A percentile compares a stretch with the other conserved stretches of the same genome.
These are phyloP conservation scores for Pseudogymnoascus sp. DNA, from an alignment of 2,329 filamentous ascomycete species.

Conservation along the genomic window DNA sequence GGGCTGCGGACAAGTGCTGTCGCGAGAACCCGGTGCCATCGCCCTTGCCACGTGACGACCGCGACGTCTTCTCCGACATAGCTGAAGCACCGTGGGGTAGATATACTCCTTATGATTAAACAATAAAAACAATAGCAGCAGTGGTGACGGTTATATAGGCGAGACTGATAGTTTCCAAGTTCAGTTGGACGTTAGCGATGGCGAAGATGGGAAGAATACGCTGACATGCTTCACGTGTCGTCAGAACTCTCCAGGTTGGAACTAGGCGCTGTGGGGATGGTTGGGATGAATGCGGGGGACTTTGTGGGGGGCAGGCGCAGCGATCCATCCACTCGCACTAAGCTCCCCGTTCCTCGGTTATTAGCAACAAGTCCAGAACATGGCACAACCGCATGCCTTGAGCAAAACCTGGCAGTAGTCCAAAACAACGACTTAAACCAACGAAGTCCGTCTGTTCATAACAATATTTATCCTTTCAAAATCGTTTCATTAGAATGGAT, in stretches of 20 bases:
- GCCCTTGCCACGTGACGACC: slow-evolving; percentile 5
- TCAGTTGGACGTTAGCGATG: background rate
- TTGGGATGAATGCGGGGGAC: background rate
- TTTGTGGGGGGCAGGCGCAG: background rate
- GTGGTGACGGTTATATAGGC: background rate
- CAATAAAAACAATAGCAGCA: background rate
- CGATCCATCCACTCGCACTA: background rate
- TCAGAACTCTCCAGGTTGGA: background rate
- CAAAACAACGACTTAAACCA: background rate
- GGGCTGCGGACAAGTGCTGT: slow-evolving; percentile 2
- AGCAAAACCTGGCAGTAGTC: background rate
- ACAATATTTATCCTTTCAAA: background rate
- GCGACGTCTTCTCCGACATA: background rate
- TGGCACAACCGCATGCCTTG: background rate
- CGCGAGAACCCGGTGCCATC: background rate
- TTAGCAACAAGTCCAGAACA: background rate
- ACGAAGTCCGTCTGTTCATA: background rate
- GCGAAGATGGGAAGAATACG: background rate
- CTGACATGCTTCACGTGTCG: background rate
- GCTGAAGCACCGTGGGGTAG: background rate
- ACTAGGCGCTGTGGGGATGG: background rate
- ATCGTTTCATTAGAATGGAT: background rate
- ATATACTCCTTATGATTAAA: background rate
- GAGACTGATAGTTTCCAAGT: background rate
- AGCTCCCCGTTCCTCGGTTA: background rate